Base-by-base conservation (phyloP, 768 basidiomycete species). In the Piloderma croceum region DNA sequence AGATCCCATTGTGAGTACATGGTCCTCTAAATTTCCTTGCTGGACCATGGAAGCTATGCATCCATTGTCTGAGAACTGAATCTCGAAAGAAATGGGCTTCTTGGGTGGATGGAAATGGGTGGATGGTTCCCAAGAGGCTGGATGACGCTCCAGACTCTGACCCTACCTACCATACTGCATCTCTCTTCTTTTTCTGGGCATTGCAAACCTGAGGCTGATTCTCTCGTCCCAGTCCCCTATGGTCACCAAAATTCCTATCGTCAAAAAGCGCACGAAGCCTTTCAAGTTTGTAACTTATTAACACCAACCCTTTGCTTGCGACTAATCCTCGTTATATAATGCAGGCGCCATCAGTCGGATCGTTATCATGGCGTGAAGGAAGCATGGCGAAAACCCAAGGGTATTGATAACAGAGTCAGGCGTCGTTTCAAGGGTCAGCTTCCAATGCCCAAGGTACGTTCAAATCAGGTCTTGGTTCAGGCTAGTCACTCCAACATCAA, bases 331-430 rank as follows among this genome's bases (percentile, higher is more conserved):
- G 15, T 29, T 29, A 9, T 9, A 9, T 9, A 29, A 9, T 15
- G 22, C 62, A 90, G 89, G 77, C 90, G 94, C 69, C 94, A 98
- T 69, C 94, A 98, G 70, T 94, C 91, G 36, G 94, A 98, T 72
- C 87, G 94, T 61, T 98, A 96, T 75, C 80, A 89, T 65, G 71
- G 85, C 52, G 92, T 98, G 53, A 94, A 94, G 78, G 92, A 96
- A 74, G 75, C 89, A 75, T 99, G 96, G 96, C 79, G 96, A 66
- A 99, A 99, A 76, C 96, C 96, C 53, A 99, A 98, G 82, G 96
- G 94, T 90, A 98, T 97, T 57, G 94, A 98, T 65, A 98, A 98
- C 82, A 82, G 93, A 59, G 93, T 96, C 57, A 76, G 91, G 63
- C 80, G 89, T 53, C 82, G 88, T 58, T 91, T 90, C 76, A 96